These are phyloP conservation scores for Xylariaceae sp. DNA, from an alignment of 2,329 filamentous ascomycete species.

Conservation along the genomic window DNA sequence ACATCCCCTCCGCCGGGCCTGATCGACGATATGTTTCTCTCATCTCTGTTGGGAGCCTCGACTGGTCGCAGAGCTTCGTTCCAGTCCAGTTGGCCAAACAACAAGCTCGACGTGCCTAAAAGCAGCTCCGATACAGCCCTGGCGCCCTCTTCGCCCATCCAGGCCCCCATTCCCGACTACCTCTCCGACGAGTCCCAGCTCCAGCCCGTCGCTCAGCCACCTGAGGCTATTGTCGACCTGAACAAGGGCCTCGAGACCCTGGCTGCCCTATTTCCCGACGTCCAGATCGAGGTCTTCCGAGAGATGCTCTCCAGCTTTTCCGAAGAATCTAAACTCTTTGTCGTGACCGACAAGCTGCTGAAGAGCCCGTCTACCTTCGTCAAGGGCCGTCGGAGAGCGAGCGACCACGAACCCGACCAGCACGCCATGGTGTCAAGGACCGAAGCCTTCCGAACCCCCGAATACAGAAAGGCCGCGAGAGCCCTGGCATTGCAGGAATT, in stretches of 20 bases:
- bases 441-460: conserved; percentile 59
- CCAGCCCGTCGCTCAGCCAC: conserved; percentile 37
- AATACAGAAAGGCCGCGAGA: conserved; percentile 63
- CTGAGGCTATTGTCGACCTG: conserved; percentile 58
- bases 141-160: conserved; percentile 13
- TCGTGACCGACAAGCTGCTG: conserved; percentile 70
- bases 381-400: conserved; percentile 54
- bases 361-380: conserved; percentile 65
- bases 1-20: neutral
- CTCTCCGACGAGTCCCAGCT: conserved; percentile 52
- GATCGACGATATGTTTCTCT: conserved; percentile 11
- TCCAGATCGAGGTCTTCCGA: conserved; percentile 75
- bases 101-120: conserved; percentile 8
- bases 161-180: conserved; percentile 31
- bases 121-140: conserved; percentile 11
- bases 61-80: conserved; percentile 11
- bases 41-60: conserved; percentile 9
- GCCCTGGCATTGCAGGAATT: conserved; percentile 67
- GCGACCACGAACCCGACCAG: conserved; percentile 18
- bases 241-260: conserved; percentile 64
- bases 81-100: too few species aligned
- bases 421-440: conserved; percentile 40
- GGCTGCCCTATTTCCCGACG: conserved; percentile 66
- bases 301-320: conserved; percentile 72
- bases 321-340: conserved; percentile 66